These are phyloP conservation scores for Orychophragmus violaceus DNA, from an alignment of 345 rosid genomes.

Conservation along the genomic window DNA sequence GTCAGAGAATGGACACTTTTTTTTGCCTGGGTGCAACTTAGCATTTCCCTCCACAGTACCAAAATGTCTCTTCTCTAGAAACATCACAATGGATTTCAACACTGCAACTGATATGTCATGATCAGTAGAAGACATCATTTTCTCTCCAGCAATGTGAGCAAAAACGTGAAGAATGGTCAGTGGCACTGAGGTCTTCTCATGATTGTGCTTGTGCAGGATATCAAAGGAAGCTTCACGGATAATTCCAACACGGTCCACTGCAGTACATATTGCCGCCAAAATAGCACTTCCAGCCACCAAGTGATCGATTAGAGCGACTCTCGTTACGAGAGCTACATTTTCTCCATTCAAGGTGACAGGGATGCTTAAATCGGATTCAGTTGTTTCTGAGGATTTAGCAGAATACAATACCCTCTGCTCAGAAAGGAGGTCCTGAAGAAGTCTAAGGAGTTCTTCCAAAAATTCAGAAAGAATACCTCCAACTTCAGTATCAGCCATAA, in stretches of 20 bases:
- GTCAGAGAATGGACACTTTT: slow-evolving; percentile 61
- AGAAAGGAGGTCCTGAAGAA: slow-evolving; percentile 53
- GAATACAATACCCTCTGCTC: slow-evolving; percentile 40
- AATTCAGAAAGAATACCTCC: slow-evolving; percentile 38
- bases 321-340: slow-evolving; percentile 28
- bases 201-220: slow-evolving; percentile 33
- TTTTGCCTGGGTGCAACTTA: slow-evolving; percentile 34
- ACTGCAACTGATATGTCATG: slow-evolving; percentile 40
- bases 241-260: slow-evolving; percentile 36
- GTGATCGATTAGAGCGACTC: slow-evolving; percentile 48
- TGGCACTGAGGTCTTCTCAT: slow-evolving; percentile 34
- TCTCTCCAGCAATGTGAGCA: slow-evolving; percentile 56
- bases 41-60: slow-evolving; percentile 7
- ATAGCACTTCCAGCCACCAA: slow-evolving; percentile 64
- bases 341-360: slow-evolving; percentile 37
- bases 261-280: slow-evolving; percentile 58
- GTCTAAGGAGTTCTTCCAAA: slow-evolving; percentile 51
- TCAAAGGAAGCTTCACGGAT: slow-evolving; percentile 57
- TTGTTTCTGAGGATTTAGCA: slow-evolving; percentile 29
- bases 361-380: slow-evolving; percentile 30
- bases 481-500: slow-evolving; percentile 44
- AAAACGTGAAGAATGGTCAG: slow-evolving; percentile 70
- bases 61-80: slow-evolving; percentile 38
- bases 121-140: slow-evolving; percentile 32
- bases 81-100: slow-evolving; percentile 48